Evolutionary conservation across 2,329 filamentous ascomycete species (phyloP).

Genomic region (Fusarium miscanthi): DNA sequence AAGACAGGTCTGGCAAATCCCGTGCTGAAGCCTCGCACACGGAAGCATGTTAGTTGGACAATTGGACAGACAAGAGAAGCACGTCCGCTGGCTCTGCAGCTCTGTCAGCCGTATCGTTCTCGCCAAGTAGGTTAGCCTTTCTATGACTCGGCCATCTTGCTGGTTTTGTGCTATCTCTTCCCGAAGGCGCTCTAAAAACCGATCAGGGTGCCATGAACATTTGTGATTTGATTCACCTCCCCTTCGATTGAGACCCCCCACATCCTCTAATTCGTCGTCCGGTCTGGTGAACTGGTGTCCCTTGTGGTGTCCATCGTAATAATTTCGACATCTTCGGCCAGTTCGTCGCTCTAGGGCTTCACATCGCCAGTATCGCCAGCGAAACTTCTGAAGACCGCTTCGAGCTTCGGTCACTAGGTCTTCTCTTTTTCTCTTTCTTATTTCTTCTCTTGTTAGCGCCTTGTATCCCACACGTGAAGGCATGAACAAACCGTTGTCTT

Average conservation of each 20-base stretch:
- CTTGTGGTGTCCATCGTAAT: not conserved
- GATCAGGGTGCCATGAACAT: slow-evolving; percentile 9
- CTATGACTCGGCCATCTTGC: not conserved
- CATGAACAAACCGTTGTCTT: not conserved
- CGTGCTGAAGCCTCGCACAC: slow-evolving; percentile 1
- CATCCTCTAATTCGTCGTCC: not conserved
- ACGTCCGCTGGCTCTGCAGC: slow-evolving; percentile 11
- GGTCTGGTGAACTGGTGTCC: slow-evolving; percentile 13
- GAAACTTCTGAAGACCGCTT: slow-evolving; percentile 4
- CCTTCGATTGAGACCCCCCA: not conserved
- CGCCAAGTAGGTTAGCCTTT: not conserved
- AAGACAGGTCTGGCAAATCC: slow-evolving; percentile 20
- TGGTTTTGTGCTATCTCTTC: not conserved
- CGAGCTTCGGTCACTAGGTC: not conserved
- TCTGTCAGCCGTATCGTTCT: not conserved
- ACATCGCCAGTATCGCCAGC: slow-evolving; percentile 17
- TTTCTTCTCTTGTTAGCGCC: not conserved
- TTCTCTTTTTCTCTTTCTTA: not conserved
- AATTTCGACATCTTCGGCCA: slow-evolving; percentile 8
- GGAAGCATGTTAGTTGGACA: slow-evolving; percentile 28
- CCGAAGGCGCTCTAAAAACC: not conserved
- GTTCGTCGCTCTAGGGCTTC: slow-evolving; percentile 2
- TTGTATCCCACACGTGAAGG: rapidly evolving
- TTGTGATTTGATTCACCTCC: not conserved
- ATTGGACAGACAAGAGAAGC: slow-evolving; percentile 4